These are phyloP conservation scores for Quercus mongolica DNA, from an alignment of 306 rosid genomes.

Conservation along the genomic window DNA sequence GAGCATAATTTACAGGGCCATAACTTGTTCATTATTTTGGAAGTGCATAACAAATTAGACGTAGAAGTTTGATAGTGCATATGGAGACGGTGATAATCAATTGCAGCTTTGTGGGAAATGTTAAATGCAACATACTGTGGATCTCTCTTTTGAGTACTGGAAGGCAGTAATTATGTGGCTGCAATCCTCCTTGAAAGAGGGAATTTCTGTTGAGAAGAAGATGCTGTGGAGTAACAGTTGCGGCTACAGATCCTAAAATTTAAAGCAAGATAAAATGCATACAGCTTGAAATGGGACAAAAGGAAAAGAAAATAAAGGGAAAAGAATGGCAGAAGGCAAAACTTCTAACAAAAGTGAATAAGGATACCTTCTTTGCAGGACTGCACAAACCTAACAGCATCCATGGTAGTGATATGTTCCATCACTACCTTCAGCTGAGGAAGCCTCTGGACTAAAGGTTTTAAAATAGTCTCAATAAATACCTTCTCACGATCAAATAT, in stretches of 20 bases:
- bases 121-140: constrained; percentile 53
- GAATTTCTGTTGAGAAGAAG: constrained; percentile 79
- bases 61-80: not conserved
- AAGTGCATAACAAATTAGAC: not conserved
- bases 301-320: not conserved
- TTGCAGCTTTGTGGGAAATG: not conserved
- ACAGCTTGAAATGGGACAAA: constrained; percentile 1
- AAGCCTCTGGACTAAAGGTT: constrained; percentile 72
- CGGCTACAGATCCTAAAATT: constrained; percentile 62
- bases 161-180: constrained; percentile 90
- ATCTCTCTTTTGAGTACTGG: constrained; percentile 79
- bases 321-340: not conserved
- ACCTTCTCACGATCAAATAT: constrained; percentile 89
- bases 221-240: constrained; percentile 94
- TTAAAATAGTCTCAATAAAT: constrained; percentile 71
- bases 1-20: not conserved
- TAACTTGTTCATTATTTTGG: not conserved
- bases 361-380: constrained; percentile 65
- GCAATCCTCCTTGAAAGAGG: constrained; percentile 90
- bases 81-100: constrained; percentile 1
- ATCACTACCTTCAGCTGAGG: constrained; percentile 81
- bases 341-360: constrained; percentile 15
- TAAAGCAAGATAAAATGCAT: constrained; percentile 8
- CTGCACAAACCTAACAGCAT: constrained; percentile 72
- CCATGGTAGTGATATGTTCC: constrained; percentile 91